These are phyloP conservation scores for Lotus japonicus DNA, from an alignment of 306 rosid species.

Conservation along the genomic window DNA sequence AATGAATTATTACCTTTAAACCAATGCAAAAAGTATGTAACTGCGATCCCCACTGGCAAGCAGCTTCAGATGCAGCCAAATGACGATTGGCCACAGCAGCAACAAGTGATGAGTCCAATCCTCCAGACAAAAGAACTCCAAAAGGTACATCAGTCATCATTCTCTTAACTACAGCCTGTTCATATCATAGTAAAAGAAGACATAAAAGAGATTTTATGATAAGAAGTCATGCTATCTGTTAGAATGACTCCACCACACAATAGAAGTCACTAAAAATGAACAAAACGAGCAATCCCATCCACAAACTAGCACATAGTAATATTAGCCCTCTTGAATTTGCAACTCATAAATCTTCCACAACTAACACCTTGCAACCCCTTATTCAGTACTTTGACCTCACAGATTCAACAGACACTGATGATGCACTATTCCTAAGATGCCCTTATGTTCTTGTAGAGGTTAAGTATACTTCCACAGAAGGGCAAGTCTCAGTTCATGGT, in stretches of 20 bases:
- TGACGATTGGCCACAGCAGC: constrained; percentile 80
- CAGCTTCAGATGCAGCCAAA: constrained; percentile 58
- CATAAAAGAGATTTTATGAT: neutral
- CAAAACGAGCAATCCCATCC: neutral
- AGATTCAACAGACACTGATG: neutral
- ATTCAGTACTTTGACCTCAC: neutral
- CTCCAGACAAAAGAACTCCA: constrained; percentile 94
- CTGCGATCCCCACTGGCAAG: constrained; percentile 93
- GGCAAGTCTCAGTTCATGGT: neutral
- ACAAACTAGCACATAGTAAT: neutral
- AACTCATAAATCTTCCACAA: neutral
- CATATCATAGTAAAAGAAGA: constrained; percentile 19
- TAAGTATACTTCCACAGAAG: neutral
- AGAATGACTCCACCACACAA: neutral
- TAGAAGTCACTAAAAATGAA: constrained; percentile 7
- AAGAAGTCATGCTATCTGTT: neutral
- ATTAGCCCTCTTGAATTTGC: too few relatives aligned
- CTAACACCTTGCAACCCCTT: neutral
- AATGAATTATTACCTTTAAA: constrained; percentile 48
- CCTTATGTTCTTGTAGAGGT: neutral
- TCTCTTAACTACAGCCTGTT: constrained; percentile 89
- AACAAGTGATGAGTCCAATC: constrained; percentile 94
- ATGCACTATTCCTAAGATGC: neutral
- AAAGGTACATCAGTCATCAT: constrained; percentile 99
- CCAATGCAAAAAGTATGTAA: constrained; percentile 91